Evolutionary conservation across 495 filamentous ascomycete genomes (phyloP).

Genomic region (Aspergillus conjunctus): DNA sequence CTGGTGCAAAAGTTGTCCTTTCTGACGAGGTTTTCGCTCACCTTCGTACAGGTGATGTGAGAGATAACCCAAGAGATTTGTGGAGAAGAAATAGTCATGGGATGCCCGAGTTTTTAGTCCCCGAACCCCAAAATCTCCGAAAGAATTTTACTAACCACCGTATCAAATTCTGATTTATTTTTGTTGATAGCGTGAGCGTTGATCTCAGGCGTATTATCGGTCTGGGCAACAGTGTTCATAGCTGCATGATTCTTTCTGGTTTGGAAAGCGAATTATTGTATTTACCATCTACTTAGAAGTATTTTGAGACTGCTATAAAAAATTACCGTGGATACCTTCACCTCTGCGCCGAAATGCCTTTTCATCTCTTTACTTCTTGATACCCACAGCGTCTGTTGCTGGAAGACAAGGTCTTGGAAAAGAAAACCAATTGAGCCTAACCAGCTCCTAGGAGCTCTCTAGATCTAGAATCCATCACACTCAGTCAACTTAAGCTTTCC

Average conservation of each 20-base stretch:
- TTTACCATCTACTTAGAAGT: neutral
- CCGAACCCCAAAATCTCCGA: neutral
- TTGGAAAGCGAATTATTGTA: neutral
- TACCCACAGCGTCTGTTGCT: too few species aligned
- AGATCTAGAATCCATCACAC: too few species aligned
- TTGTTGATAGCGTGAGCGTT: neutral
- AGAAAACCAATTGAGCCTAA: too few species aligned
- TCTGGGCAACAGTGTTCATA: neutral
- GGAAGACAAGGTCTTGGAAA: too few species aligned
- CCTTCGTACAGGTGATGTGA: conserved; percentile 20
- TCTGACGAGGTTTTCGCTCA: conserved; percentile 4
- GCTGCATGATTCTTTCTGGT: neutral
- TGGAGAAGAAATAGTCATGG: too few species aligned
- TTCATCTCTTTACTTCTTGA: too few species aligned
- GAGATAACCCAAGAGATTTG: neutral
- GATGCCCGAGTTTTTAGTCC: neutral
- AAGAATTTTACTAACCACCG: neutral
- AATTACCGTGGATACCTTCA: too few species aligned
- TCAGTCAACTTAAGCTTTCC: neutral
- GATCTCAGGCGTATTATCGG: neutral
- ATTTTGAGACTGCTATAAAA: conserved; percentile 1
- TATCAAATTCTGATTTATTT: neutral
- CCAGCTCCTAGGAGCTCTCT: too few species aligned
- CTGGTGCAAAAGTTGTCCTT: neutral
- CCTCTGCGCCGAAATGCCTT: too few species aligned